Evolutionary conservation across 257 asterid genomes (phyloP), one percentile per base, ranked within the genome.

Genomic region (Schizonepeta tenuifolia): DNA sequence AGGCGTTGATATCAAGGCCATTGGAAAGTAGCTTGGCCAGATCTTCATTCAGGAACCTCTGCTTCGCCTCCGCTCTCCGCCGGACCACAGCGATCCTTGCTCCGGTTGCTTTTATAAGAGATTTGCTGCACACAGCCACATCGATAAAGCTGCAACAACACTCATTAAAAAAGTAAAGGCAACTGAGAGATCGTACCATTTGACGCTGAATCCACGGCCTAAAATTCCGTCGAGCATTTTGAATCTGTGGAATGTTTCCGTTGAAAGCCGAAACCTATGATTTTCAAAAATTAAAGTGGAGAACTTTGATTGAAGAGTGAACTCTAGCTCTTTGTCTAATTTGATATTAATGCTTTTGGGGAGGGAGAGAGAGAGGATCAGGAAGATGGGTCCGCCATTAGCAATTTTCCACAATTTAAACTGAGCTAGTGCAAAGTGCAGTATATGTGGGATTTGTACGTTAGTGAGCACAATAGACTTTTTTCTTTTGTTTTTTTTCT

Each of bases 1-100:
- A 95, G 56, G 99, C 99, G 79, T 95, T 86, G 11, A 92, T 83
- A 76, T 92, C 98, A 54, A 95, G 96, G 14, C 99, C 99, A 82
- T 90, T 88, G 6, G 86, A 76, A 14, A 95, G 94, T 82, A 95
- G 78, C 82, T 95, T 95, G 21, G 86, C 90, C 77, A 95, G 97
- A 89, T 95, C 99, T 72, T 90, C 97, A 80, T 85, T 92, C 51
- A 88, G 77, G 80, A 90, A 92, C 86, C 91, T 90, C 92, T 92
- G 97, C 79, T 84, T 87, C 76, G 96, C 95, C 87, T 88, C 97
- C 46, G 89, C 91, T 85, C 98, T 86, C 87, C 78, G 79, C 72
- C 92, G 73, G 75, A 84, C 84, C 80, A 85, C 85, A 69, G 82
- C 94, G 80, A 95, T 88, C 90, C 99, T 86, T 62, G 88, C 80